Percentiles rank a stretch among this genome's conserved stretches.
phyloP scores from a whole-genome alignment of 345 rosid species.

The Turritis glabra region DNA sequence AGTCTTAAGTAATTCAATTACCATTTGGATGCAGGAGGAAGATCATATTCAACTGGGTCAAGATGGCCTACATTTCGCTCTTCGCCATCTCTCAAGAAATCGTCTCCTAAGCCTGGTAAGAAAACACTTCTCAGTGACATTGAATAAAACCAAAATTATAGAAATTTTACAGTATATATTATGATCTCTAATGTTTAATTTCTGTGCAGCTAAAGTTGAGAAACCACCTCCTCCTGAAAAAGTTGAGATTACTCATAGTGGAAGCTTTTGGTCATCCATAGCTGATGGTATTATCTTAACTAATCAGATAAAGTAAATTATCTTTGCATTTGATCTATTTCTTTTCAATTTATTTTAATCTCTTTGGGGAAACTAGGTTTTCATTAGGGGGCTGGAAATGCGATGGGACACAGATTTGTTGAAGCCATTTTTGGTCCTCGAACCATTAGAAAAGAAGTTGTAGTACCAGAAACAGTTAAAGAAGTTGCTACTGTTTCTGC shows the following conservation, averaged over 20 bases:
- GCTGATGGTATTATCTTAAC: conserved; percentile 2
- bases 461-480: background rate
- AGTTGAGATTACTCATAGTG: background rate
- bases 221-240: conserved; percentile 6
- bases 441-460: conserved; percentile 11
- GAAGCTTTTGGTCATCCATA: background rate
- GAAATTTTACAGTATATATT: background rate
- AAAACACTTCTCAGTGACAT: background rate
- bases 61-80: background rate
- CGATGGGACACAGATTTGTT: conserved; percentile 15
- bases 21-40: conserved; percentile 1
- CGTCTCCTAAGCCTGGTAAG: background rate
- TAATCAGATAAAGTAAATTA: background rate
- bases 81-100: background rate
- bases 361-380: conserved; percentile 4
- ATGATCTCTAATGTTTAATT: background rate
- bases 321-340: background rate
- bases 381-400: background rate
- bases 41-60: conserved; percentile 15
- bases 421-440: conserved; percentile 26
- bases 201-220: background rate
- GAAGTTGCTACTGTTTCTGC: conserved; percentile 22
- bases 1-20: background rate
- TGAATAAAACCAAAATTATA: background rate
- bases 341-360: background rate